These are phyloP conservation scores for Pulveroboletus ravenelii DNA, from an alignment of 768 basidiomycete genomes.

Conservation along the genomic window DNA sequence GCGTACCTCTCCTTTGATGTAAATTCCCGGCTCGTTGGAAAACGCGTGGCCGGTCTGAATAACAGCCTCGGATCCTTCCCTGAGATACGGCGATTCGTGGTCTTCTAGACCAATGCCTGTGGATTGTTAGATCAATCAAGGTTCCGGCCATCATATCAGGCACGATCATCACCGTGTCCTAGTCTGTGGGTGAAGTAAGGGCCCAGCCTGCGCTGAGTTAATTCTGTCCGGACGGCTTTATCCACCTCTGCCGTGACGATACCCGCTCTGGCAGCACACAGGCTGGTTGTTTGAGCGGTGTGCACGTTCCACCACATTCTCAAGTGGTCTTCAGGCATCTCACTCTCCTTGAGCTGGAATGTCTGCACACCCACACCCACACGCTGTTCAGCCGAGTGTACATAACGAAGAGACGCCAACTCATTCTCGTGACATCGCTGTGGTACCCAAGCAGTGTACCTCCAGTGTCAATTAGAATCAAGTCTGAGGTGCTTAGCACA, in stretches of 20 bases:
- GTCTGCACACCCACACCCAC: constrained; percentile 37
- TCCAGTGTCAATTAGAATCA: constrained; percentile 72
- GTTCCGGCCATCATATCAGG: constrained; percentile 7
- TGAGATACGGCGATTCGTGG: constrained; percentile 79
- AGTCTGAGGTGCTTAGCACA: constrained; percentile 48
- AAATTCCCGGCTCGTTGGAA: constrained; percentile 77
- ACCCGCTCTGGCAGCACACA: constrained; percentile 44
- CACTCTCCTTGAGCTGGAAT: constrained; percentile 55
- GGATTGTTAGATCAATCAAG: constrained; percentile 9
- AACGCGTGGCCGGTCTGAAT: constrained; percentile 68
- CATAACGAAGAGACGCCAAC: constrained; percentile 9
- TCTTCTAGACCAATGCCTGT: constrained; percentile 80
- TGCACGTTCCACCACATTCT: constrained; percentile 64
- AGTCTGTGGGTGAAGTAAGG: constrained; percentile 76
- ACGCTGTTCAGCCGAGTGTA: neutral
- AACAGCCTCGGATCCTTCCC: constrained; percentile 56
- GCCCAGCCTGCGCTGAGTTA: constrained; percentile 42
- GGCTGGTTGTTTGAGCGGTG: constrained; percentile 56
- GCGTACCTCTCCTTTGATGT: constrained; percentile 62
- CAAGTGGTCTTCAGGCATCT: constrained; percentile 47
- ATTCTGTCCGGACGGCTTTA: constrained; percentile 49
- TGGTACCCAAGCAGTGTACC: constrained; percentile 69
- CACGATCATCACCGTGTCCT: constrained; percentile 58
- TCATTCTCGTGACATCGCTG: constrained; percentile 75
- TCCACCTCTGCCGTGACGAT: constrained; percentile 54